Conservation (phyloP, 2,329 filamentous ascomycete genomes). For the Fusarium falciforme region DNA sequence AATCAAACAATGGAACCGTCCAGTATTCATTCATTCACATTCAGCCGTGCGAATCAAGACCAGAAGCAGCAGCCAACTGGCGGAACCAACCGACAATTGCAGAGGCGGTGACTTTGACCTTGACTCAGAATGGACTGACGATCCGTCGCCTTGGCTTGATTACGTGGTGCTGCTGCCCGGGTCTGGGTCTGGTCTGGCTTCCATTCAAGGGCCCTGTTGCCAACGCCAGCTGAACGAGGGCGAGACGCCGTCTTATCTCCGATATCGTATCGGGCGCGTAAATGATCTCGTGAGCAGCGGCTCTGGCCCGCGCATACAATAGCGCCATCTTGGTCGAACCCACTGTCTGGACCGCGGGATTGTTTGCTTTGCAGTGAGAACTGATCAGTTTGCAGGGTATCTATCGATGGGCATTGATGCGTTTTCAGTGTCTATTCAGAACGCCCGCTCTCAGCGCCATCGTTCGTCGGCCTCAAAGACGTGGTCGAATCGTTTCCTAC, state of each 20-base stretch:
- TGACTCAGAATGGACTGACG: conserved; percentile 38
- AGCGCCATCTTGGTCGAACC: conserved; percentile 30
- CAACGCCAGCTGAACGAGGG: conserved; percentile 4
- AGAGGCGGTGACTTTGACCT: conserved; percentile 35
- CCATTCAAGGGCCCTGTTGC: conserved; percentile 15
- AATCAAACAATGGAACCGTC: conserved; percentile 7
- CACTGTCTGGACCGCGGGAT: background rate
- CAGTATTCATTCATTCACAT: background rate
- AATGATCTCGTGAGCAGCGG: conserved; percentile 41
- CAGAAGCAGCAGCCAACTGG: conserved; percentile 1
- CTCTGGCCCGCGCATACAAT: conserved; percentile 27
- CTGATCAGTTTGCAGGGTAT: conserved; percentile 19
- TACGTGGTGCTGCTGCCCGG: conserved; percentile 33
- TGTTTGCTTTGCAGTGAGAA: background rate
- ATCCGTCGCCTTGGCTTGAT: conserved; percentile 35
- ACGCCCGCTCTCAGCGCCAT: conserved; percentile 7
- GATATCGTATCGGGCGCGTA: conserved; percentile 43
- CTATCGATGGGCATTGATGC: conserved; percentile 36
- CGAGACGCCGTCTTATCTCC: conserved; percentile 41
- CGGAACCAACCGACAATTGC: conserved; percentile 11
- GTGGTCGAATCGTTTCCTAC: conserved; percentile 36
- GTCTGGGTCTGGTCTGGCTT: conserved; percentile 5
- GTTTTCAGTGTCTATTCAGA: conserved; percentile 8
- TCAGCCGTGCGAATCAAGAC: conserved; percentile 3
- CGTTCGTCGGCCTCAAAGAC: conserved; percentile 26